Base-by-base conservation (phyloP, 306 rosid species). In the Vigna nakashimae region DNA sequence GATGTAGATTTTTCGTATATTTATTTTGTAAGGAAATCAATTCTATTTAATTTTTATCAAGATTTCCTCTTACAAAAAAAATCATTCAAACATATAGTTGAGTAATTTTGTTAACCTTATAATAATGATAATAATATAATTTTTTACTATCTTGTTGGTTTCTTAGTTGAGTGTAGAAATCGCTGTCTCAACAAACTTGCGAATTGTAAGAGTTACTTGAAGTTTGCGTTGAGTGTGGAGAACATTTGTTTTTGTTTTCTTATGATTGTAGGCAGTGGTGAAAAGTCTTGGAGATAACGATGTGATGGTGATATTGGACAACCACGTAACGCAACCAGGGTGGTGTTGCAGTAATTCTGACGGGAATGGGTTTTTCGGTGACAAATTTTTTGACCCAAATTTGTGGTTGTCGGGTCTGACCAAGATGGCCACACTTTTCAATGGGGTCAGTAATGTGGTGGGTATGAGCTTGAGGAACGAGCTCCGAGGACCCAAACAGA, bases 391-490 rank as follows among this genome's bases (percentile, higher is more conserved):
- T 81, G 68, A 88, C 77, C 95, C 98, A 0, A 87, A 88, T 55
- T 65, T 76, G 2, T 91, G 98, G 98, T 50, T 90, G 18, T 38
- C 46, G 24, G 98, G 98, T 43, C 93, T 93, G 9, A 88, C 93
- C 30, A 77, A 86, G 40, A 91, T 93, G 91, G 98, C 98, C n/a
- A 66, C 92, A 1, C 62, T 91, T 81, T 93, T 93, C 73, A 91
- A 80, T 0, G 95, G 91, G 1, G 81, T 86, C 13, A 6, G 75
- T 18, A 86, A 82, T 77, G 97, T 93, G 65, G 87, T 93, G 8
- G 98, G 86, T 7, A 91, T 93, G 93, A 93, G 98, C 88, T 82
- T 93, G 76, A 91, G 98, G 82, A 93, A 93, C 43, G 98, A 93
- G 68, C 95, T 93, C 30, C 84, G 97, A 45, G 98, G 98, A 57